A percentile compares a stretch with the other conserved stretches of the same genome.
phyloP scores from a whole-genome alignment of 163 green algal genomes.

The Scenedesmus sp. region DNA sequence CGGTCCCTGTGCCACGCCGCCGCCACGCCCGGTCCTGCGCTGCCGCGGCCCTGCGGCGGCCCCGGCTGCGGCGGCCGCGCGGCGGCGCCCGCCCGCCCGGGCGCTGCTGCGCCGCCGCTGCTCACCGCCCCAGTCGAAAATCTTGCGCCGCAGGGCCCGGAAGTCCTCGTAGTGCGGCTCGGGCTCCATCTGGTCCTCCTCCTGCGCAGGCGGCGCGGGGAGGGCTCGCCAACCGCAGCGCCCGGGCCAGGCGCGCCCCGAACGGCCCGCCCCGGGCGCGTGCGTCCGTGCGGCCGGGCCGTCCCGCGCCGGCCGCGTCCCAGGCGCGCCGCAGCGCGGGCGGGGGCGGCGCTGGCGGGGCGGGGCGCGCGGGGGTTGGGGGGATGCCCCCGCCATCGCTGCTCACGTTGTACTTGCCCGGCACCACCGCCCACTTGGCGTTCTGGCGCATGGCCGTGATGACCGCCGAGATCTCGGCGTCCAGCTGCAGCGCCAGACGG shows the following conservation, averaged over 20 bases:
- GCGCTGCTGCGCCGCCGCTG: not conserved
- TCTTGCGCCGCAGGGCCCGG: conserved; percentile 56
- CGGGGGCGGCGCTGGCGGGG: conserved; percentile 72
- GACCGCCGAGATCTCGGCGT: conserved; percentile 79
- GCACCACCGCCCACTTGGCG: conserved; percentile 77
- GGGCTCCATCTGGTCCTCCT: conserved; percentile 67
- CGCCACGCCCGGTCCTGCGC: not conserved
- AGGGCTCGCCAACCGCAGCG: too few relatives aligned
- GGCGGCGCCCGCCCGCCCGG: not conserved
- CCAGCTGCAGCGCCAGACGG: conserved; percentile 72
- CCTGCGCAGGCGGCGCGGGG: conserved; percentile 77
- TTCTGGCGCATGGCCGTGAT: conserved; percentile 89
- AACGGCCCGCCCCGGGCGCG: too few relatives aligned
- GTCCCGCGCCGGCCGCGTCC: too few relatives aligned
- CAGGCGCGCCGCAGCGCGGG: too few relatives aligned
- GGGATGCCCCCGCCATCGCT: not conserved
- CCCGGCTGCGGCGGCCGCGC: not conserved
- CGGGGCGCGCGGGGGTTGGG: not conserved
- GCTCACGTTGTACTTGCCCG: conserved; percentile 70
- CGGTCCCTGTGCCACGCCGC: not conserved
- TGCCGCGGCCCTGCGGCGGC: not conserved
- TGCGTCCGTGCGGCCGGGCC: too few relatives aligned
- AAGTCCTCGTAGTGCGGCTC: conserved; percentile 68
- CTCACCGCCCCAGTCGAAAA: conserved; percentile 59
- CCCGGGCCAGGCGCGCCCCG: too few relatives aligned